Evolutionary conservation across 257 asterid species (phyloP).

Genomic region (Salvia splendens): DNA sequence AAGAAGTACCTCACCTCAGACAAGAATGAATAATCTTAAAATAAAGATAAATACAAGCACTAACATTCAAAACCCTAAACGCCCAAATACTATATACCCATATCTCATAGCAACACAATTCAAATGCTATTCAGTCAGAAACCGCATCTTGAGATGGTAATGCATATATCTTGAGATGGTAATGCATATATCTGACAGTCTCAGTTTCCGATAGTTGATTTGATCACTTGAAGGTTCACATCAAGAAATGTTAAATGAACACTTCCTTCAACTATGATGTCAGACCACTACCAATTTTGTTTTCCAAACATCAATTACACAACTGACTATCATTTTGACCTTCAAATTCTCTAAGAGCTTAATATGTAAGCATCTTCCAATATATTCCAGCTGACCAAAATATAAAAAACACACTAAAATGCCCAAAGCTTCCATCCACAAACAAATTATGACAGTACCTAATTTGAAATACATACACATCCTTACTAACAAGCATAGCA

Average conservation of each 20-base stretch:
- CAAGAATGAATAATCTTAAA: background rate
- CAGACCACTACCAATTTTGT: background rate
- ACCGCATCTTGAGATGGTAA: too few species aligned
- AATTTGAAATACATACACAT: constrained; percentile 10
- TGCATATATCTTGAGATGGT: too few species aligned
- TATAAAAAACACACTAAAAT: background rate
- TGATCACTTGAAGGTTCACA: background rate
- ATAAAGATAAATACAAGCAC: background rate
- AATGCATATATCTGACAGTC: background rate
- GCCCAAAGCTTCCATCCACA: constrained; percentile 4
- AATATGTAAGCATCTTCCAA: background rate
- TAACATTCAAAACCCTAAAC: background rate
- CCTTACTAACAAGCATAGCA: background rate
- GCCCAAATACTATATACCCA: background rate
- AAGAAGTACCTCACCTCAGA: background rate
- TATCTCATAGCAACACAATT: too few species aligned
- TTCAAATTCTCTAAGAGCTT: background rate
- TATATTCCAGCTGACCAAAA: background rate
- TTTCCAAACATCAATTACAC: background rate
- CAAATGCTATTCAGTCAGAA: too few species aligned
- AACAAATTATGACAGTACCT: constrained; percentile 1
- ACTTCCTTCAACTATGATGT: background rate
- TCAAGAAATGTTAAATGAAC: background rate
- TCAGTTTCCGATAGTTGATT: background rate
- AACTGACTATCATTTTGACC: background rate